These are phyloP conservation scores for Bipolaris cookei DNA, from an alignment of 2,329 filamentous ascomycete genomes.

Conservation along the genomic window DNA sequence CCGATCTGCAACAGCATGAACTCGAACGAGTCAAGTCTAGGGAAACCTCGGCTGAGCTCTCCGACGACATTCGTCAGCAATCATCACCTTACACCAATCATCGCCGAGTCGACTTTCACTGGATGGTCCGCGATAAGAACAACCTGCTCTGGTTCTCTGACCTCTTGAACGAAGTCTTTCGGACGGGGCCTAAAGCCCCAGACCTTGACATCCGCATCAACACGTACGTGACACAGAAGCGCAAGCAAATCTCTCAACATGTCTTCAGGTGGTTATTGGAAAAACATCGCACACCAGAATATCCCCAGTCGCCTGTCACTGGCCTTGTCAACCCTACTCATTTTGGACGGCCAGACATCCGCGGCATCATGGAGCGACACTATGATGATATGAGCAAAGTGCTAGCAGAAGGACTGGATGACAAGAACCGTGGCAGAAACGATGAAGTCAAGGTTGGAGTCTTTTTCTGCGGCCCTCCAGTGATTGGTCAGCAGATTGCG, in stretches of 20 bases:
- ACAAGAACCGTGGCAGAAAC: constrained; percentile 25
- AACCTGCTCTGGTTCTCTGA: constrained; percentile 64
- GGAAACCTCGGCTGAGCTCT: constrained; percentile 18
- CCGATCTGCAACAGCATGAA: constrained; percentile 59
- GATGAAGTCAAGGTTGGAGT: constrained; percentile 59
- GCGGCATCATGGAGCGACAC: constrained; percentile 60
- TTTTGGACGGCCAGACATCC: constrained; percentile 63
- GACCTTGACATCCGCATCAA: constrained; percentile 61
- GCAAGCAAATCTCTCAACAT: constrained; percentile 60
- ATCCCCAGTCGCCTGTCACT: constrained; percentile 61
- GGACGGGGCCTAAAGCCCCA: constrained; percentile 43
- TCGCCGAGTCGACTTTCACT: constrained; percentile 65
- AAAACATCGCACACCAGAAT: constrained; percentile 59
- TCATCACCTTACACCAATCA: constrained; percentile 47
- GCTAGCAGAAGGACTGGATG: constrained; percentile 25
- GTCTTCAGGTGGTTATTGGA: constrained; percentile 65
- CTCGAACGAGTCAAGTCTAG: constrained; percentile 41
- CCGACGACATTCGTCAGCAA: constrained; percentile 11
- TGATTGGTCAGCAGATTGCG: constrained; percentile 62
- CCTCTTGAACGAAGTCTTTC: constrained; percentile 57
- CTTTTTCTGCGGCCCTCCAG: constrained; percentile 63
- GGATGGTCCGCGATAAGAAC: constrained; percentile 65
- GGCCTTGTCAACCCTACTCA: constrained; percentile 61
- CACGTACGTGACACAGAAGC: constrained; percentile 64
- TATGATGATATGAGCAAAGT: constrained; percentile 59